A percentile compares a stretch with the other conserved stretches of the same genome.
Conservation (phyloP, 2,329 filamentous ascomycete genomes). For the Verticillium longisporum region DNA sequence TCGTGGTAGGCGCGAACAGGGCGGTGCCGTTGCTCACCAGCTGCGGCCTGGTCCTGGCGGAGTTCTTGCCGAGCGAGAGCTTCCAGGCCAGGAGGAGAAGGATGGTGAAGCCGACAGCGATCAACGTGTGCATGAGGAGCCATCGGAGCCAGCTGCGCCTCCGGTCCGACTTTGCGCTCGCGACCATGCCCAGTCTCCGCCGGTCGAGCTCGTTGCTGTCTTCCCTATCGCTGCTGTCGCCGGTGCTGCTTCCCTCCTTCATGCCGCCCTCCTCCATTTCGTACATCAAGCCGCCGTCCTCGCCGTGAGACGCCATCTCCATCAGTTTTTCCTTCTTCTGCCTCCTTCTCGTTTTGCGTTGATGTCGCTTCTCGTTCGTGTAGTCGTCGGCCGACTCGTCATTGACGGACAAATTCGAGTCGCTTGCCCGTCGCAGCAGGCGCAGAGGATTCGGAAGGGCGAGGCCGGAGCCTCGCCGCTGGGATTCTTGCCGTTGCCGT, state of each 20-base stretch:
- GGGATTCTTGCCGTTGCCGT: conserved; percentile 38
- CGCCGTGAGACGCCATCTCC: conserved; percentile 50
- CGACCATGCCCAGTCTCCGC: conserved; percentile 39
- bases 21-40: conserved; percentile 75
- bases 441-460: conserved; percentile 43
- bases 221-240: conserved; percentile 54
- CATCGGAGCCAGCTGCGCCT: conserved; percentile 46
- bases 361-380: conserved; percentile 44
- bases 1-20: conserved; percentile 82
- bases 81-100: conserved; percentile 53
- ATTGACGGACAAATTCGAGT: conserved; percentile 24
- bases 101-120: conserved; percentile 47
- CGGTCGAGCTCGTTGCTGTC: conserved; percentile 53
- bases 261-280: conserved; percentile 81
- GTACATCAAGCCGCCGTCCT: conserved; percentile 74
- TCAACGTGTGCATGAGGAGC: conserved; percentile 45
- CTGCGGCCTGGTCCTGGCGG: conserved; percentile 22
- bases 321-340: conserved; percentile 47
- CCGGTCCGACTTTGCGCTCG: conserved; percentile 39
- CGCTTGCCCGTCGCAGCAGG: conserved; percentile 31
- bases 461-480: conserved; percentile 42
- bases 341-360: conserved; percentile 41
- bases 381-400: conserved; percentile 41
- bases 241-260: conserved; percentile 58
- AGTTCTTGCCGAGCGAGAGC: conserved; percentile 37